Conservation (phyloP, 2,329 filamentous ascomycete genomes). For the Clarireedia paspali region DNA sequence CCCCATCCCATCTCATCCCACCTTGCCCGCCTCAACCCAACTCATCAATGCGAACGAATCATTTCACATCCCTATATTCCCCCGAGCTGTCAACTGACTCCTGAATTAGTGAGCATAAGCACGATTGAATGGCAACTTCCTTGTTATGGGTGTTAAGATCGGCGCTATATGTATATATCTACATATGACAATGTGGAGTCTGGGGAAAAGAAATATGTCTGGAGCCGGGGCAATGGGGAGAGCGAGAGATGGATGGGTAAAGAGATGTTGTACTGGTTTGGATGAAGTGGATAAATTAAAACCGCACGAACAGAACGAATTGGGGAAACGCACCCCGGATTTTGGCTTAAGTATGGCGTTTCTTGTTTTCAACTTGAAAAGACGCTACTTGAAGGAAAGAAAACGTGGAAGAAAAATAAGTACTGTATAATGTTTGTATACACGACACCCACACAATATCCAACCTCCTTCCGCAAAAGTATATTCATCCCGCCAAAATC, state of each 20-base stretch:
- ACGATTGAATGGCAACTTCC: no score
- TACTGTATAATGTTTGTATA: no score
- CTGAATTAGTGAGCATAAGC: no score
- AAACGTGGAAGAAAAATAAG: no score
- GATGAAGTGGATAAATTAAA: not conserved
- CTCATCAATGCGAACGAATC: no score
- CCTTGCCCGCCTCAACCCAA: no score
- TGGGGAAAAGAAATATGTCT: not conserved
- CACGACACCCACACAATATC: no score
- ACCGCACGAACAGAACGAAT: not conserved
- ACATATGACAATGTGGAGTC: not conserved
- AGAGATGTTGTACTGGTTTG: not conserved
- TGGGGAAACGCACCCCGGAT: not conserved
- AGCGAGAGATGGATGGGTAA: not conserved
- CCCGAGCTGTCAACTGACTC: not conserved
- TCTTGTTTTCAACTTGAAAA: not conserved
- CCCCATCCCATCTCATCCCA: no score
- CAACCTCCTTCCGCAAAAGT: no score
- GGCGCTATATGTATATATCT: not conserved
- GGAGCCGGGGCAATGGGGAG: not conserved
- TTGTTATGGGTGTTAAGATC: not conserved
- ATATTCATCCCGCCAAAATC: no score
- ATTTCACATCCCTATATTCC: no score
- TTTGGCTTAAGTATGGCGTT: not conserved
- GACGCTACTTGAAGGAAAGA: no score